phyloP scores from a whole-genome alignment of 441 rosid species.

The Geranium incanum region DNA sequence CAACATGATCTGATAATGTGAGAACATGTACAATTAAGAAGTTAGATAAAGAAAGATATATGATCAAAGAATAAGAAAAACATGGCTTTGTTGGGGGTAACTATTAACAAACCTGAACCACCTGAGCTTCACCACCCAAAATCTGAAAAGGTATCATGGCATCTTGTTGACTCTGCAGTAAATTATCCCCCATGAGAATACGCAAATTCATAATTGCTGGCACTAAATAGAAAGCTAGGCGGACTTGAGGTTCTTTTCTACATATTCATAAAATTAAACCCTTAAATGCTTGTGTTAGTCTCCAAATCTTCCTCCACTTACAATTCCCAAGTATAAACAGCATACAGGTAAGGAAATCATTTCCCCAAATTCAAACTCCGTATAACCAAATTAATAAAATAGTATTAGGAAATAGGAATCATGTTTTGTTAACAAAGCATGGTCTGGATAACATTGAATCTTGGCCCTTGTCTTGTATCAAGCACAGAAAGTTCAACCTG shows the following conservation, averaged over 20 bases:
- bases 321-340: neutral
- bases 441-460: too few species aligned
- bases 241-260: too few species aligned
- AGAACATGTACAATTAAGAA: conserved; percentile 11
- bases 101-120: conserved; percentile 62
- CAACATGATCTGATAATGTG: conserved; percentile 64
- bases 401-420: too few species aligned
- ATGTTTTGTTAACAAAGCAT: too few species aligned
- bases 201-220: neutral
- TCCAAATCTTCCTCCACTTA: neutral
- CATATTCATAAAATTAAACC: too few species aligned
- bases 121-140: conserved; percentile 97
- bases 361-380: too few species aligned
- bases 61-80: neutral
- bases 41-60: conserved; percentile 2
- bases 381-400: too few species aligned
- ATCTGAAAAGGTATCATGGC: conserved; percentile 84
- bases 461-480: too few species aligned
- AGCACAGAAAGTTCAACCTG: too few species aligned
- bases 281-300: neutral
- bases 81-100: conserved; percentile 2
- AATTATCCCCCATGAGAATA: conserved; percentile 21
- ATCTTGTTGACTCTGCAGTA: conserved; percentile 77
- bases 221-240: too few species aligned
- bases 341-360: too few species aligned